Evolutionary conservation across 768 basidiomycete genomes (phyloP), one percentile per base, ranked within the genome.

Genomic region (Auriscalpium vulgare): DNA sequence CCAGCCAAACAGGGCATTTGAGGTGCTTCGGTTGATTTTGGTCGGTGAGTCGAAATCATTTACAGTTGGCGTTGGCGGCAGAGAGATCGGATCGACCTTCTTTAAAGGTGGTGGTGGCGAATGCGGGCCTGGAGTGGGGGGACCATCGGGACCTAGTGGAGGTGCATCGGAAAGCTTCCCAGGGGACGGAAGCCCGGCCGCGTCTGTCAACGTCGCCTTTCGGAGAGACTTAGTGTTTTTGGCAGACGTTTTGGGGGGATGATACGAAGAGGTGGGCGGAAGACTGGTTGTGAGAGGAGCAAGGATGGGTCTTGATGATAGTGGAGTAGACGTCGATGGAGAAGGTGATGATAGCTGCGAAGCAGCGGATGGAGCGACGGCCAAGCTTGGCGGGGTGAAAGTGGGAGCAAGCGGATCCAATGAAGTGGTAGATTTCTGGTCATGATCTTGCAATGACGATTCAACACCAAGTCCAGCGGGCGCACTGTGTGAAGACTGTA

Each of bases 11-110:
- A 65, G 49, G n/a, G 66, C 29, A 65, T 8, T 62, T 61, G 53
- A 64, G 63, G 2, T 58, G 43, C 23, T 29, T 4, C 29, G 29
- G 7, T 55, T 59, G 11, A 56, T 56, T 35, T 62, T 59, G 4
- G 55, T 51, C 14, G 62, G 55, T 29, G 51, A 55, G 23, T 63
- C 65, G 53, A 67, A 69, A 57, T 62, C 62, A 37, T 63, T 47
- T 16, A 56, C 62, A 1, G 70, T 70, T 7, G 70, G 70, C 0
- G 71, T 72, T 14, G 68, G 65, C 0, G 71, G 71, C 4, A 72
- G 60, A 8, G 66, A 58, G 9, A 71, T 52, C 1, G 66, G 67
- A 16, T 62, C 57, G 0, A 62, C 44, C 40, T 64, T 69, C 37
- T 46, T 53, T 10, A 65, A 45, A 14, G 62, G 62, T 19, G 71